Evolutionary conservation across 2,329 filamentous ascomycete species (phyloP).

Genomic region (Penicillium expansum): DNA sequence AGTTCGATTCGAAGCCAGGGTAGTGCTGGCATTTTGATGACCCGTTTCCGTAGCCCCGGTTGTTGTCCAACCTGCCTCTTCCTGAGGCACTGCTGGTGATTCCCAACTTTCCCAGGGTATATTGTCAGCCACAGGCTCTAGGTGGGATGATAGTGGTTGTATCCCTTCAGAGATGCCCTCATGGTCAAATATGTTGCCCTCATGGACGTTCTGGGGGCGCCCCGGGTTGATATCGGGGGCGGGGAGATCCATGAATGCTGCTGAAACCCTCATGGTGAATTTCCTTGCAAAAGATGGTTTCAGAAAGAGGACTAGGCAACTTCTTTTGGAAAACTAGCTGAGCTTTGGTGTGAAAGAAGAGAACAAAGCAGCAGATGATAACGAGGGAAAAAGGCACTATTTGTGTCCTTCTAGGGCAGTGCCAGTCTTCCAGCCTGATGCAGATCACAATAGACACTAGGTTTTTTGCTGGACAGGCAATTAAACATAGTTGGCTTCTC

Average conservation of each 20-base stretch:
- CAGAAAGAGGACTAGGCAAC: not conserved
- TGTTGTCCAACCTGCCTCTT: not conserved
- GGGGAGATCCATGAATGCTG: not conserved
- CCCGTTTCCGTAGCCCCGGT: not conserved
- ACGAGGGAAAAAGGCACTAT: not conserved
- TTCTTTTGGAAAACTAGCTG: not conserved
- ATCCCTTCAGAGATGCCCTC: not conserved
- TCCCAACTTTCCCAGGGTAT: not conserved
- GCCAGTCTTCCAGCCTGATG: not conserved
- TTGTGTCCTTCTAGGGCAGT: not conserved
- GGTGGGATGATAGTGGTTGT: not conserved
- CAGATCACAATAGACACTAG: not conserved
- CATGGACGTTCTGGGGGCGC: not conserved
- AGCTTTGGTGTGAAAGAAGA: not conserved
- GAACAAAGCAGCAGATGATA: not conserved
- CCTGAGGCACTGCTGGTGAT: not conserved
- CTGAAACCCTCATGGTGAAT: not conserved
- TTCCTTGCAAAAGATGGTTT: not conserved
- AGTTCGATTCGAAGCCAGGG: slow-evolving; percentile 2
- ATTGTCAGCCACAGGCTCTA: not conserved
- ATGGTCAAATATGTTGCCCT: slow-evolving; percentile 3
- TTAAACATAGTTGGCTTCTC: not conserved
- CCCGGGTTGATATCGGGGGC: not conserved
- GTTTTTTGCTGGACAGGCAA: not conserved
- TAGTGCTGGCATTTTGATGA: not conserved